Percentiles rank a stretch among this genome's conserved stretches.
phyloP scores from a whole-genome alignment of 192 early-diverging fungal genomes.

The Podochytrium sp. region DNA sequence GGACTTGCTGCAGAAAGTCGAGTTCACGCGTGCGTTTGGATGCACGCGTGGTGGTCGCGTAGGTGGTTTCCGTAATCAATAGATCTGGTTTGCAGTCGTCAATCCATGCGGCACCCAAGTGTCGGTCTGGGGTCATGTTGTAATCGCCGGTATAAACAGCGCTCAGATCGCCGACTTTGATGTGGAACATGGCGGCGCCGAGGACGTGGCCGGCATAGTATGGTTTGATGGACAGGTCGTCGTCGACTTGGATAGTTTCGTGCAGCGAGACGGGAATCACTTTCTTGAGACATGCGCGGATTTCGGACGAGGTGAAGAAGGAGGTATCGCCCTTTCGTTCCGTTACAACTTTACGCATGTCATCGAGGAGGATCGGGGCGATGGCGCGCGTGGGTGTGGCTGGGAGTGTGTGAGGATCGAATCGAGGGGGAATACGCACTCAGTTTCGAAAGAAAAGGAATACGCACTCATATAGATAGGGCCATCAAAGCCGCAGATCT shows the following conservation, averaged over 20 bases:
- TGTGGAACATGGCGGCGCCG: slow-evolving; percentile 97
- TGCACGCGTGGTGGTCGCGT: slow-evolving; percentile 94
- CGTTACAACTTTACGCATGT: slow-evolving; percentile 90
- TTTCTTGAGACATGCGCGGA: slow-evolving; percentile 94
- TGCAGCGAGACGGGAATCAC: slow-evolving; percentile 86
- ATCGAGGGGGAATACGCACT: neutral
- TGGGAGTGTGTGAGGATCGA: neutral
- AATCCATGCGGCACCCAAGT: slow-evolving; percentile 96
- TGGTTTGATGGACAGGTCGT: slow-evolving; percentile 88
- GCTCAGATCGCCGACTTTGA: slow-evolving; percentile 60
- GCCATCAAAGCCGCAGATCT: slow-evolving; percentile 92
- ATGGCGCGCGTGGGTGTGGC: slow-evolving; percentile 82
- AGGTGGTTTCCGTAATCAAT: slow-evolving; percentile 96
- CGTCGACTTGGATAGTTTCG: slow-evolving; percentile 86
- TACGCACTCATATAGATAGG: slow-evolving; percentile 89
- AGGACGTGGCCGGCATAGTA: slow-evolving; percentile 99
- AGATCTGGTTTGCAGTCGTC: slow-evolving; percentile 89
- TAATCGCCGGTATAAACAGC: slow-evolving; percentile 98
- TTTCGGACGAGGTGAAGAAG: slow-evolving; percentile 86
- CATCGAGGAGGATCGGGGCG: slow-evolving; percentile 88
- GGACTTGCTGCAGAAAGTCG: slow-evolving; percentile 91
- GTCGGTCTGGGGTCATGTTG: slow-evolving; percentile 97
- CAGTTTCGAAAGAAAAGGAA: neutral
- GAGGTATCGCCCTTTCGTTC: slow-evolving; percentile 88
- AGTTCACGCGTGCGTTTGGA: slow-evolving; percentile 91